phyloP scores from a whole-genome alignment of 1,284 basidiomycete genomes.

The Malassezia nana region DNA sequence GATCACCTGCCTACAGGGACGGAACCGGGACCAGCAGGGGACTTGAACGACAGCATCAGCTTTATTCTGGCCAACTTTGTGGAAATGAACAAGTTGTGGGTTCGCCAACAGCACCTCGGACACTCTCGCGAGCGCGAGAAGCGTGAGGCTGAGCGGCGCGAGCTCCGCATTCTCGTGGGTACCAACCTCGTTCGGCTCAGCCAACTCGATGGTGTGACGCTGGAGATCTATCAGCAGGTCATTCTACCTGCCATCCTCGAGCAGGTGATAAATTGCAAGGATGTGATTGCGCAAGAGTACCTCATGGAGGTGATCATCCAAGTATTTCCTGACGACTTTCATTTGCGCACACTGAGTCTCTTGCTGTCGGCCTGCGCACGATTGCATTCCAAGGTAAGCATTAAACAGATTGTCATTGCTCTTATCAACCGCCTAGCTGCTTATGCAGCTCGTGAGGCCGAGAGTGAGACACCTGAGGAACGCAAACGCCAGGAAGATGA shows the following conservation, averaged over 20 bases:
- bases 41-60: conserved; percentile 43
- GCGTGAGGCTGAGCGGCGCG: conserved; percentile 43
- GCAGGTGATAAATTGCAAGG: conserved; percentile 48
- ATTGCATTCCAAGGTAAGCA: conserved; percentile 47
- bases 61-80: conserved; percentile 48
- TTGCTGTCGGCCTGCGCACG: conserved; percentile 46
- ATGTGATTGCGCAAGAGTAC: conserved; percentile 47
- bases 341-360: conserved; percentile 40
- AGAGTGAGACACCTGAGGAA: conserved; percentile 45
- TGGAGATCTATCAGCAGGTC: conserved; percentile 40
- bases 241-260: conserved; percentile 45
- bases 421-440: conserved; percentile 46
- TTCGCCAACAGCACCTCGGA: conserved; percentile 46
- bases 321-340: conserved; percentile 48
- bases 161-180: conserved; percentile 46
- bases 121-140: conserved; percentile 46
- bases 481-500: conserved; percentile 43
- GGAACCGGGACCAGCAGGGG: conserved; percentile 38
- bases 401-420: conserved; percentile 47
- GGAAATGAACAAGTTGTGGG: conserved; percentile 49
- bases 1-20: conserved; percentile 43
- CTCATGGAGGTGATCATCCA: conserved; percentile 49
- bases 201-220: conserved; percentile 45
- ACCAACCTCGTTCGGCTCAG: conserved; percentile 48
- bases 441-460: conserved; percentile 44